Base-by-base conservation (phyloP, 192 early-diverging fungal genomes). In the Geranomyces michiganensis region DNA sequence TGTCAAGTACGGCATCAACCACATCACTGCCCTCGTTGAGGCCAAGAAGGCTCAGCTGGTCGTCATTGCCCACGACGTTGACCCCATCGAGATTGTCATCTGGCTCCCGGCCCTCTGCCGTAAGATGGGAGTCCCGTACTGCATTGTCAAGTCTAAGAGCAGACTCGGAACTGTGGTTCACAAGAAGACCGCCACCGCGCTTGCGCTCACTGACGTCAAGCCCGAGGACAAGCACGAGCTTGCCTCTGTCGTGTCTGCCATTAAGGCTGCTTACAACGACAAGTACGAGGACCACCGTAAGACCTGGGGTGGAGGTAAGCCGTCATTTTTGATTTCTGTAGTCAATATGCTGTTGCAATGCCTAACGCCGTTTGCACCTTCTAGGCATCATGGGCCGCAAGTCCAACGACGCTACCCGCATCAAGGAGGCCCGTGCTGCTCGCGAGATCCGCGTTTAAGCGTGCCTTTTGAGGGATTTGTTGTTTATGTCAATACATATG, bases 1-100 rank as follows among this genome's bases (percentile, higher is more conserved):
- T 65, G 91, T 99, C 87, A 98, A 99, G 93, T 94, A 95, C 86
- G 97, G 97, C 87, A 94, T 99, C 83, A 99, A 99, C 90, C 97
- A 99, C 88, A 92, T 99, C 78, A 95, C 95, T 77, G 93, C 92
- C 65, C 88, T 99, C 46, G 82, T 99, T 66, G 97, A 99, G 89
- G 89, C 91, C 84, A 99, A 99, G 93, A 96, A 97, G 91, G 94
- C 97, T 78, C 85, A 92, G 83, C 88, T 99, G 67, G 97, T 99
- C 59, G 89, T 99, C 79, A 99, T 99, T 86, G 97, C 97, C 77
- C 89, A 97, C 78, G 96, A 99, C 82, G 96, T 99, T 78, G 96
- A 99, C 87, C 97, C 97, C 71, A 96, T 99, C 82, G 97, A 99
- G 88, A 79, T 99, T 65, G 96, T 99, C 74, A 78, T 99, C 75